Evolutionary conservation across 2,329 filamentous ascomycete species (phyloP).

Genomic region (Paraconiothyrium sp.): DNA sequence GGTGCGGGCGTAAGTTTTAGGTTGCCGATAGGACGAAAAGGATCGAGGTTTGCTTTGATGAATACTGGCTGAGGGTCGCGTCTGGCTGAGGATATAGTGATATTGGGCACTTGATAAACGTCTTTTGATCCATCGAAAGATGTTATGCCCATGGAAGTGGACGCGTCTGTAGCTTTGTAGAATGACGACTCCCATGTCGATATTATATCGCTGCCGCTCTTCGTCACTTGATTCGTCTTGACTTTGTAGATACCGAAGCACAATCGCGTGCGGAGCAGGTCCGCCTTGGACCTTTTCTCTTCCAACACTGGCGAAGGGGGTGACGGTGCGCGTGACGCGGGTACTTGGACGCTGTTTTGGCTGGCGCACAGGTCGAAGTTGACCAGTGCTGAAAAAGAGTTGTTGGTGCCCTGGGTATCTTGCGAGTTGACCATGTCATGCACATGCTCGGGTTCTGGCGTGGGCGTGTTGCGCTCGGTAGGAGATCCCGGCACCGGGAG

Average conservation of each 20-base stretch:
- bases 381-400: constrained; percentile 59
- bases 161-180: constrained; percentile 28
- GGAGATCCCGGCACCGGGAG: constrained; percentile 42
- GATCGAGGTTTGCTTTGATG: constrained; percentile 44
- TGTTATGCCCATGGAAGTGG: constrained; percentile 32
- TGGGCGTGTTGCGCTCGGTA: constrained; percentile 47
- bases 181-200: constrained; percentile 40
- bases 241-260: constrained; percentile 79
- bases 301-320: constrained; percentile 22
- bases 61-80: constrained; percentile 34
- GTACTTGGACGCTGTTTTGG: constrained; percentile 43
- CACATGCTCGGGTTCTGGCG: constrained; percentile 33
- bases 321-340: constrained; percentile 19
- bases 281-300: constrained; percentile 63
- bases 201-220: constrained; percentile 69
- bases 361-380: constrained; percentile 57
- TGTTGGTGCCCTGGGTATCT: constrained; percentile 43
- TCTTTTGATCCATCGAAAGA: constrained; percentile 25
- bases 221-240: constrained; percentile 73
- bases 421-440: constrained; percentile 34
- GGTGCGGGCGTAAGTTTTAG: constrained; percentile 50
- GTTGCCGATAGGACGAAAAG: constrained; percentile 40
- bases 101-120: constrained; percentile 35
- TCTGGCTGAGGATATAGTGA: constrained; percentile 41
- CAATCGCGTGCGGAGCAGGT: constrained; percentile 74